Evolutionary conservation across 345 rosid species (phyloP), one percentile per base, ranked within the genome.

Genomic region (Reutealis trisperma): DNA sequence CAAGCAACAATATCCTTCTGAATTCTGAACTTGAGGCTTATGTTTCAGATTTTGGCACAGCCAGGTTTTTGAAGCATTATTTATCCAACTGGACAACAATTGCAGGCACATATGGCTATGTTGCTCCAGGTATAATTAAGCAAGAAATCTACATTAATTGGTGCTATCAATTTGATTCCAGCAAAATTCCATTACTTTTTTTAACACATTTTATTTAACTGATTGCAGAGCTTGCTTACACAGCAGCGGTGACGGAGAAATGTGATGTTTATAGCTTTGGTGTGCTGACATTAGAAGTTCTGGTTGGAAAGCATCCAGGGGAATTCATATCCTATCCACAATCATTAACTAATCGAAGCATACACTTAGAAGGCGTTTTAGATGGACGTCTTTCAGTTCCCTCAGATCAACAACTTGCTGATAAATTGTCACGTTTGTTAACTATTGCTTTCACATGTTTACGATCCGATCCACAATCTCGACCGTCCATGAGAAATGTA

Each of bases 401-500:
- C 8, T 6, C n/a, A 7, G 72, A 19, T 19, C 63, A 22, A 61
- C 73, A 49, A 52, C 57, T 59, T 37, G 10, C 63, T 32, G 24
- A 76, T 72, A 60, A 59, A 15, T 37, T 80, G 24, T 57, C 37
- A 6, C 37, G 67, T 30, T 4, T 80, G 27, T 6, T 60, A 19
- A 44, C 5, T 13, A 57, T 80, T 22, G 73, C 73, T 21, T 27
- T 65, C 55, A 30, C 37, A 1, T 80, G 79, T 75, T 22, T 71
- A 59, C 22, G 11, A 47, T 6, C 16, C 15, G 51, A 71, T 47
- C 83, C 83, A 11, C 63, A 58, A 19, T 75, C 83, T 47, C 61
- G 76, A 51, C 83, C 83, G 11, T n/a, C 77, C 44, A 71, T 76
- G 80, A 62, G 60, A 49, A 52, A 13, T 41, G 78, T 80, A 22